A percentile compares a stretch with the other conserved stretches of the same genome.
Conservation (phyloP, 371 early-diverging fungal species). For the Mortierella polycephala region DNA sequence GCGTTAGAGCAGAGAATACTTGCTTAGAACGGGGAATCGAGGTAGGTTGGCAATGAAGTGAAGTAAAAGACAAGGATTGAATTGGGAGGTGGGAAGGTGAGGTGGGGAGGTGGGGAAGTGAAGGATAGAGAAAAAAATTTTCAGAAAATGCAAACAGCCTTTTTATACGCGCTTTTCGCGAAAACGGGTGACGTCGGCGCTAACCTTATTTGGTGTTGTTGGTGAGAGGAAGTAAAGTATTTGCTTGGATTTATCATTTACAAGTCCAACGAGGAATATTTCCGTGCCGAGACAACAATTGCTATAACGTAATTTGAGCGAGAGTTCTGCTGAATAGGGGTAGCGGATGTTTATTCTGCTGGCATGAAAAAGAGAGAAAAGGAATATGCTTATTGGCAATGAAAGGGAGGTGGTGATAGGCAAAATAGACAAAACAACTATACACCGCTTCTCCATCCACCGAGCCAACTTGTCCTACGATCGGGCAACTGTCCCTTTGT, state of each 20-base stretch:
- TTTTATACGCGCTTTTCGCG: neutral
- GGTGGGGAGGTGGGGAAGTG: neutral
- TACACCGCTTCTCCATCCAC: conserved; percentile 29
- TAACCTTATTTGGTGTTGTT: too few species aligned
- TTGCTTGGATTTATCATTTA: too few species aligned
- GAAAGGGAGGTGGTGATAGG: neutral
- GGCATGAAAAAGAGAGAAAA: conserved; percentile 5
- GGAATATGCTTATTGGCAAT: neutral
- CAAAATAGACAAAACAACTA: conserved; percentile 5
- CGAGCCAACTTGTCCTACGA: conserved; percentile 50
- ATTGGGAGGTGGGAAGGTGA: neutral
- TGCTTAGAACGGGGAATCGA: too few species aligned
- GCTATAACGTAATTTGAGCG: too few species aligned
- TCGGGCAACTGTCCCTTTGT: conserved; percentile 32
- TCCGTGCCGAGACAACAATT: too few species aligned
- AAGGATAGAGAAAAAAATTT: neutral
- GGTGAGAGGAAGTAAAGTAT: too few species aligned
- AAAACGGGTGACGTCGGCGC: too few species aligned
- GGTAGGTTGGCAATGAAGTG: neutral
- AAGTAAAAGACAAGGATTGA: neutral
- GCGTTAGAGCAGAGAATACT: too few species aligned
- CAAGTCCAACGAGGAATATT: too few species aligned
- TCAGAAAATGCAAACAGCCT: neutral
- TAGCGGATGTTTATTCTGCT: neutral
- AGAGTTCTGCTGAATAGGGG: too few species aligned